A percentile compares a stretch with the other conserved stretches of the same genome.
phyloP scores from a whole-genome alignment of 768 basidiomycete genomes.

The Mycena kentingensis region DNA sequence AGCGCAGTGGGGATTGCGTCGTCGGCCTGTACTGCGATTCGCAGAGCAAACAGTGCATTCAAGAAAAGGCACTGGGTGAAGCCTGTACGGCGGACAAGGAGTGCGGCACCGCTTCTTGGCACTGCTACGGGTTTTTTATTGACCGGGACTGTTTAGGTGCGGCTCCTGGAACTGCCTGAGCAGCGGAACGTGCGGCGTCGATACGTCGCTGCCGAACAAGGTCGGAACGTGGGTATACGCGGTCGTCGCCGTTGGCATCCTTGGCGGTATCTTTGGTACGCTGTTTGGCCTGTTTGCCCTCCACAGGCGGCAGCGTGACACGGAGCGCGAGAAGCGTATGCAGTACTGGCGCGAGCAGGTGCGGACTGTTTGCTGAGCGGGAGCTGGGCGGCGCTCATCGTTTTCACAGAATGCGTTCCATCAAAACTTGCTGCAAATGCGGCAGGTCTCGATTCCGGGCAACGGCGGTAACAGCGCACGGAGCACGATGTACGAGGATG shows the following conservation, averaged over 20 bases:
- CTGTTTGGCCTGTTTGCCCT: conserved; percentile 67
- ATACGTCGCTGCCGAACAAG: conserved; percentile 61
- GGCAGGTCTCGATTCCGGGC: conserved; percentile 59
- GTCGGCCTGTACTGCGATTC: conserved; percentile 79
- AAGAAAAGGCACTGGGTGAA: conserved; percentile 56
- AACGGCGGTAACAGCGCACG: conserved; percentile 45
- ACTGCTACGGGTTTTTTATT: background rate
- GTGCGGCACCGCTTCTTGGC: conserved; percentile 34
- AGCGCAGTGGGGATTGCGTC: conserved; percentile 66
- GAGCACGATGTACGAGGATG: conserved; percentile 59
- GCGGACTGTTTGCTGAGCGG: background rate
- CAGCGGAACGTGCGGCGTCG: conserved; percentile 60
- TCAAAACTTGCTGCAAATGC: conserved; percentile 78
- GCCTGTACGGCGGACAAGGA: conserved; percentile 58
- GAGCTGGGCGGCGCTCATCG: conserved; percentile 3
- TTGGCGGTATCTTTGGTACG: conserved; percentile 75
- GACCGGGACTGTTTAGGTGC: conserved; percentile 51
- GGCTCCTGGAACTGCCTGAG: conserved; percentile 71
- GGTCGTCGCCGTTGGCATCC: conserved; percentile 68
- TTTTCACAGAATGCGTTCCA: conserved; percentile 68
- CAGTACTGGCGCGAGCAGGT: conserved; percentile 93
- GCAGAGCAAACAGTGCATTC: conserved; percentile 54
- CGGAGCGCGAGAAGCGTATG: conserved; percentile 78
- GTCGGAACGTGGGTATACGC: conserved; percentile 72
- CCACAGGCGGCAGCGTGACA: conserved; percentile 70